Conservation (phyloP, 768 basidiomycete species). For the Coprinopsis cinerea region DNA sequence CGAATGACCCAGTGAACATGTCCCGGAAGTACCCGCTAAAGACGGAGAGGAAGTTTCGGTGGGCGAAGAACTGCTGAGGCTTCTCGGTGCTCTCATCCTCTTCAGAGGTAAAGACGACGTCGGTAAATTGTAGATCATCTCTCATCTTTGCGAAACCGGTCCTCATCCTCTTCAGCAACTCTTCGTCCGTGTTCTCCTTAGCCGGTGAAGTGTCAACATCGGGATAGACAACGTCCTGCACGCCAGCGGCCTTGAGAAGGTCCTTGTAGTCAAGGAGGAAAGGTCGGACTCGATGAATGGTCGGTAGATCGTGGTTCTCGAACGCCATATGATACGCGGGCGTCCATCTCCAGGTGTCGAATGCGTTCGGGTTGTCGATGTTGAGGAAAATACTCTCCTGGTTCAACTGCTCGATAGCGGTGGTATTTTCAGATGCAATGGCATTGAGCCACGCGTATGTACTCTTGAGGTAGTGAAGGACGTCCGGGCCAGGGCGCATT, state of each 20-base stretch:
- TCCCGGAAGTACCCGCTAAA: slow-evolving; percentile 26
- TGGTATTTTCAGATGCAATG: slow-evolving; percentile 14
- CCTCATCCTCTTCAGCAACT: slow-evolving; percentile 17
- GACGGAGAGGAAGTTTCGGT: slow-evolving; percentile 33
- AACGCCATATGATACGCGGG: slow-evolving; percentile 34
- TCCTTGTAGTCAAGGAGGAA: slow-evolving; percentile 29
- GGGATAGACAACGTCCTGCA: slow-evolving; percentile 20
- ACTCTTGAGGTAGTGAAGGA: slow-evolving; percentile 32
- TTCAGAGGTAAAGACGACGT: slow-evolving; percentile 28
- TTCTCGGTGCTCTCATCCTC: slow-evolving; percentile 9
- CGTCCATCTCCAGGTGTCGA: slow-evolving; percentile 34
- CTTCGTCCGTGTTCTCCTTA: slow-evolving; percentile 11
- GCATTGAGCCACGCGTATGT: slow-evolving; percentile 41
- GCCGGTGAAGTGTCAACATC: neutral
- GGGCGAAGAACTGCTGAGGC: slow-evolving; percentile 24
- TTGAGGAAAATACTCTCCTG: slow-evolving; percentile 38
- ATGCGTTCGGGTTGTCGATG: slow-evolving; percentile 29
- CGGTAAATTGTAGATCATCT: slow-evolving; percentile 23
- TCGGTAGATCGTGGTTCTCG: slow-evolving; percentile 24
- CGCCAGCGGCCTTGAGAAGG: slow-evolving; percentile 30
- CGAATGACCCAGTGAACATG: slow-evolving; percentile 22
- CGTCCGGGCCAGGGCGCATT: slow-evolving; percentile 18
- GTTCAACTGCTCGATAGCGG: slow-evolving; percentile 13
- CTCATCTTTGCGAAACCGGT: slow-evolving; percentile 30
- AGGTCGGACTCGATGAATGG: slow-evolving; percentile 23